Conservation (phyloP, 1,284 basidiomycete genomes). For the Ustilago lituana region DNA sequence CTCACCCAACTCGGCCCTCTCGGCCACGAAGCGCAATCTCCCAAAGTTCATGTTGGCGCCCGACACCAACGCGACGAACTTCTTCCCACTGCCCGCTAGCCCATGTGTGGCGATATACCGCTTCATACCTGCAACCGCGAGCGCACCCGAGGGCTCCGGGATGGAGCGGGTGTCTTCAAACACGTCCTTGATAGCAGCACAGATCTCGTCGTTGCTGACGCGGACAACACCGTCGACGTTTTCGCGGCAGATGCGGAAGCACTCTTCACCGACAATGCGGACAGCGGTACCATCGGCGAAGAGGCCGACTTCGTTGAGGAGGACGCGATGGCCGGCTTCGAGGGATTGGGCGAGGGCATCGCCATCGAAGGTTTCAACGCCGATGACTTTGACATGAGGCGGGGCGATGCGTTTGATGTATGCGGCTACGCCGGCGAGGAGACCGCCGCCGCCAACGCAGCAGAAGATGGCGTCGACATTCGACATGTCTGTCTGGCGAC, state of each 20-base stretch:
- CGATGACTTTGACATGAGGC: constrained; percentile 83
- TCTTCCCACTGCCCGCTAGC: constrained; percentile 82
- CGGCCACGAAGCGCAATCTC: constrained; percentile 92
- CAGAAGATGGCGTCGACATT: constrained; percentile 85
- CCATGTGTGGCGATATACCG: constrained; percentile 83
- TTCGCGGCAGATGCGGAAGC: constrained; percentile 88
- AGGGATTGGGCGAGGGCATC: constrained; percentile 87
- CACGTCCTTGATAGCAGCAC: constrained; percentile 97
- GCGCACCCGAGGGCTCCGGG: constrained; percentile 96
- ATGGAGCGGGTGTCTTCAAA: constrained; percentile 75
- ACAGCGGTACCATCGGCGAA: constrained; percentile 99
- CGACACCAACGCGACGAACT: constrained; percentile 89
- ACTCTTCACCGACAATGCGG: constrained; percentile 93
- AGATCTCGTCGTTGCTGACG: constrained; percentile 94
- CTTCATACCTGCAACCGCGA: constrained; percentile 91
- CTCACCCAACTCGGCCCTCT: constrained; percentile 96
- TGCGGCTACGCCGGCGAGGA: constrained; percentile 86
- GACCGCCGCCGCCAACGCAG: constrained; percentile 90
- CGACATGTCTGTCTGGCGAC: constrained; percentile 61
- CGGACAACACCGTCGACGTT: constrained; percentile 86
- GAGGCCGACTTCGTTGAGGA: constrained; percentile 88
- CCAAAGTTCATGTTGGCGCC: constrained; percentile 99
- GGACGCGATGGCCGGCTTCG: constrained; percentile 76
- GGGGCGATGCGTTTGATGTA: constrained; percentile 94
- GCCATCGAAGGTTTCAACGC: constrained; percentile 94